These are phyloP conservation scores for Platanus orientalis DNA, from an alignment of 164 flowering plant species.

Conservation along the genomic window DNA sequence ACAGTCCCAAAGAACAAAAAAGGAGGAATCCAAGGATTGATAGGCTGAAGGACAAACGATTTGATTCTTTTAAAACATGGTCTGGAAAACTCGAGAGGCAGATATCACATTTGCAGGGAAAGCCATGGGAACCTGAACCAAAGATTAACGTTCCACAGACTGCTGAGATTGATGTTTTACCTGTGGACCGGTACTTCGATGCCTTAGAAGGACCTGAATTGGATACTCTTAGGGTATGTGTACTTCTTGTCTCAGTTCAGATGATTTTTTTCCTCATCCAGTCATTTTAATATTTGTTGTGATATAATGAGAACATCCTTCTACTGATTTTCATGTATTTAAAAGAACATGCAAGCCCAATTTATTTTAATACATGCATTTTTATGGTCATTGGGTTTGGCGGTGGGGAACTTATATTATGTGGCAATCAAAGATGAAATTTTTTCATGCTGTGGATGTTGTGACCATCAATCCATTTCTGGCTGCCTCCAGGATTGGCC, in stretches of 20 bases:
- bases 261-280: too few species aligned
- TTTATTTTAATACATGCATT: too few species aligned
- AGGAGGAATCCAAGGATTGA: conserved; percentile 24
- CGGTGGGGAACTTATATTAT: too few species aligned
- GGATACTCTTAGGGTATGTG: conserved; percentile 66
- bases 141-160: conserved; percentile 15
- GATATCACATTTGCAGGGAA: conserved; percentile 51
- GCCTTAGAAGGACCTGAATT: conserved; percentile 90
- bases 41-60: conserved; percentile 44
- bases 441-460: too few species aligned
- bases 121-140: conserved; percentile 24
- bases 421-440: too few species aligned
- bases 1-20: not conserved
- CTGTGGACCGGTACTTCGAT: conserved; percentile 69
- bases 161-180: conserved; percentile 34
- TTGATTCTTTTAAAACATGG: conserved; percentile 77
- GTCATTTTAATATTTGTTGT: too few species aligned
- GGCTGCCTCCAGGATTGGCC: too few species aligned
- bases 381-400: too few species aligned
- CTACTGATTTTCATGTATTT: too few species aligned
- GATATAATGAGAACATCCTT: too few species aligned
- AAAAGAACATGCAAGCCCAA: too few species aligned
- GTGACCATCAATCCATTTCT: too few species aligned
- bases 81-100: conserved; percentile 73
- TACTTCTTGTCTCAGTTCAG: not conserved